Evolutionary conservation across 352 stramenopile species (phyloP), one percentile per base, ranked within the genome.

Genomic region (Phytophthora agathidicida): DNA sequence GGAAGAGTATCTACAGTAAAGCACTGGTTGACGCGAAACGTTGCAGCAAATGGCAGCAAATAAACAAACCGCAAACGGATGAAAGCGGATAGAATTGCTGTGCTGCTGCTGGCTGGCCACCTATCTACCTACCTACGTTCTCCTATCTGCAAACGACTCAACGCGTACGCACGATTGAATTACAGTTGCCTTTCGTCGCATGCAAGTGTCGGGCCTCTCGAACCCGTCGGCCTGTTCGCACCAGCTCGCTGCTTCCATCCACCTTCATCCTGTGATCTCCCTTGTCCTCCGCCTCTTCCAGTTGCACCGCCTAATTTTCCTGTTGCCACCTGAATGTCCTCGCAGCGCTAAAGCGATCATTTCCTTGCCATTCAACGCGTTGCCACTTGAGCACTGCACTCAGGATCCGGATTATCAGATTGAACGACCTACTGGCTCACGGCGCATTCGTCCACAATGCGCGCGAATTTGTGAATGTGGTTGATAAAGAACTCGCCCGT

Each of bases 401-500:
- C 27, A 57, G 35, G 44, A 9, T 42, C 28, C 24, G 53, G 53
- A 30, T 42, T 42, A 33, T 17, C 32, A 14, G 33, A 32, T 54
- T 49, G 20, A 60, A 37, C n/a, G 22, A 66, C 52, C 63, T 74
- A 77, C 65, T 85, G 78, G 61, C 60, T 71, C 38, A 80, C 68
- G 45, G 73, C 80, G 69, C 82, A 93, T 52, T 90, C 82, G 68
- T 94, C 85, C 46, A 96, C 86, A 64, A 94, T 89, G 58, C 87
- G 84, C 61, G 86, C 82, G 32, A 94, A 93, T 75, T 79, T 83
- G 60, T 93, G 74, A 71, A 96, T 96, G 78, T 96, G 85, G 73
- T 86, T 91, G 62, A 96, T 74, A 77, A 94, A 96, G 80, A 93
- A 96, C 69, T 94, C 83, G 70, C 85, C 83, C 58, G 83, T 91